These are phyloP conservation scores for Phytopythium delawarense DNA, from an alignment of 352 stramenopile species.

Conservation along the genomic window DNA sequence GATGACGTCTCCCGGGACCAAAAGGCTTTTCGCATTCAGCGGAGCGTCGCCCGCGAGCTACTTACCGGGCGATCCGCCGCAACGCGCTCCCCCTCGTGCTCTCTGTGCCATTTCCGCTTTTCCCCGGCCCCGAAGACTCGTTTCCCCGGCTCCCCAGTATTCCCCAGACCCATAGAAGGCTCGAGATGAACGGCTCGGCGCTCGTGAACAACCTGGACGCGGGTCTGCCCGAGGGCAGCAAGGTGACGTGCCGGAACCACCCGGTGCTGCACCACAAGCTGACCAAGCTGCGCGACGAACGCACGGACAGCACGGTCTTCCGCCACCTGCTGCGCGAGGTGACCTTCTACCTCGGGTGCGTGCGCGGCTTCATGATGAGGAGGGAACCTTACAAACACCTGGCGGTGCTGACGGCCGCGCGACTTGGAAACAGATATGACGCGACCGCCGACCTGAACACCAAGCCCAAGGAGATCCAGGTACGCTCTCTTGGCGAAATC, in stretches of 20 bases:
- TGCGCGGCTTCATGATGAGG: no score
- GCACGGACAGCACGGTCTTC: conserved; percentile 92
- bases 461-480: conserved; percentile 69
- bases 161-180: not conserved
- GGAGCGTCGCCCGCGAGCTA: conserved; percentile 3
- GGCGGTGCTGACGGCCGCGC: not conserved
- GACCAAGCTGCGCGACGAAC: conserved; percentile 94
- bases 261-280: conserved; percentile 95
- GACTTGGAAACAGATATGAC: conserved; percentile 52
- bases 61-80: conserved; percentile 1
- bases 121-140: conserved; percentile 7
- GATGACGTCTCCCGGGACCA: conserved; percentile 1
- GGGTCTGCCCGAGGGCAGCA: conserved; percentile 52
- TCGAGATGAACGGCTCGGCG: conserved; percentile 58
- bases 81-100: not conserved
- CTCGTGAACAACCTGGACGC: conserved; percentile 65
- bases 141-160: not conserved
- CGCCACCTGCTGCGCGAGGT: conserved; percentile 95
- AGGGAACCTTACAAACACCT: not conserved
- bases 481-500: conserved; percentile 9
- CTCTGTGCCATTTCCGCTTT: conserved; percentile 16
- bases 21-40: conserved; percentile 6
- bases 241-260: conserved; percentile 87
- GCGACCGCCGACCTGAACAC: conserved; percentile 69
- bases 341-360: conserved; percentile 96